Base-by-base conservation (phyloP, 164 flowering plant species). In the Chimonanthus salicifolius region DNA sequence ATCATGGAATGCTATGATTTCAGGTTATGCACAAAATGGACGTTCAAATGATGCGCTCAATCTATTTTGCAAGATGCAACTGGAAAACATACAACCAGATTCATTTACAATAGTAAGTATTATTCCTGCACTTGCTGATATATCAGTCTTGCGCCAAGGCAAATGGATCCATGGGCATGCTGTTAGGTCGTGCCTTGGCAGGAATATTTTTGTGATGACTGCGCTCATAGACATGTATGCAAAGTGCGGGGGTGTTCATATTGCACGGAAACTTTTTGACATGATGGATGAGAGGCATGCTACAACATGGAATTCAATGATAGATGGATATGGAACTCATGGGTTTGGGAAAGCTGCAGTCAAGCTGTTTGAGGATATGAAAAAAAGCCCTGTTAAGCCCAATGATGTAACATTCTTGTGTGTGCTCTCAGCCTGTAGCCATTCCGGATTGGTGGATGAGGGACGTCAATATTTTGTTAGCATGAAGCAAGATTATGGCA, bases 211-310 rank as follows among this genome's bases (percentile, higher is more conserved):
- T 77, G 93, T 90, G 60, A 80, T 77, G 82, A 92, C 97, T 68
- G 94, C 97, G 71, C 89, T 94, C 54, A 82, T 94, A 16, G 98
- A 94, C 84, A 89, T 90, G 97, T 92, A 94, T 78, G 92, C 97
- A n/a, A 94, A 94, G 79, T 92, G 97, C 75, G 97, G 98, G 47
- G 90, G 87, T 44, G 79, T 94, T 67, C 76, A 79, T 10, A 90
- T 83, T 62, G 97, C 98, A 43, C 83, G 97, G 69, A 84, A 83
- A 76, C 85, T 94, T 11, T 92, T 94, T 80, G 86, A 92, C 74
- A 78, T 74, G 84, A 89, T 90, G 93, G 82, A 75, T 15, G 87
- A 87, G 67, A 81, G 84, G 62, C 94, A 94, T 79, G 92, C 90
- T 45, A 88, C 83, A 18, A 90, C 95, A 4, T 94, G 98, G 98